Evolutionary conservation across 2,329 filamentous ascomycete genomes (phyloP).

Genomic region (Colletotrichum euphorbiae): DNA sequence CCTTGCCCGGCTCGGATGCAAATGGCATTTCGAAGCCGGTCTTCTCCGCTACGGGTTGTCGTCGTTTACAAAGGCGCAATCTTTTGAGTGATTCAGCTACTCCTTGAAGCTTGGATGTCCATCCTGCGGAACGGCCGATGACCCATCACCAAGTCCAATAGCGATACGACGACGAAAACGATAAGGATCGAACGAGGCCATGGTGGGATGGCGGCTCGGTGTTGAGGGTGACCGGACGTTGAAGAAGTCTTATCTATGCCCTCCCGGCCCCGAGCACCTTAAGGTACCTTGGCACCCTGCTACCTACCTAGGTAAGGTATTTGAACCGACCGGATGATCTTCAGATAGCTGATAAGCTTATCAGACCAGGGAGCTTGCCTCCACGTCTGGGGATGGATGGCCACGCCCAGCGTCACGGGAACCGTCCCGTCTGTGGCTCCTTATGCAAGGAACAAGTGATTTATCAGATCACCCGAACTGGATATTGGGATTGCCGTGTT

Average conservation of each 20-base stretch:
- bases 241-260: conserved; percentile 4
- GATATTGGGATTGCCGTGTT: conserved; percentile 25
- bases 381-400: conserved; percentile 15
- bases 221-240: not conserved
- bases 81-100: not conserved
- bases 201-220: no score
- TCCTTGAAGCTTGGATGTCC: not conserved
- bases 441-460: conserved; percentile 38
- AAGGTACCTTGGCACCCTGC: not conserved
- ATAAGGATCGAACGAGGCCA: no score
- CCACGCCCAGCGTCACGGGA: conserved; percentile 24
- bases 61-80: not conserved
- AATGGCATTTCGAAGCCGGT: not conserved
- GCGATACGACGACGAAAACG: conserved; percentile 1
- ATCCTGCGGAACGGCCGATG: not conserved
- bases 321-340: conserved; percentile 18
- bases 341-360: conserved; percentile 35
- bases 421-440: conserved; percentile 24
- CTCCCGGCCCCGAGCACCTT: not conserved
- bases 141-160: not conserved
- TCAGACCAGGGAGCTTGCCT: conserved; percentile 12
- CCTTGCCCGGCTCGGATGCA: not conserved
- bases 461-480: not conserved
- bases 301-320: not conserved
- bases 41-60: not conserved